phyloP scores from a whole-genome alignment of 2,329 filamentous ascomycete species.

The Aspergillus fischeri region DNA sequence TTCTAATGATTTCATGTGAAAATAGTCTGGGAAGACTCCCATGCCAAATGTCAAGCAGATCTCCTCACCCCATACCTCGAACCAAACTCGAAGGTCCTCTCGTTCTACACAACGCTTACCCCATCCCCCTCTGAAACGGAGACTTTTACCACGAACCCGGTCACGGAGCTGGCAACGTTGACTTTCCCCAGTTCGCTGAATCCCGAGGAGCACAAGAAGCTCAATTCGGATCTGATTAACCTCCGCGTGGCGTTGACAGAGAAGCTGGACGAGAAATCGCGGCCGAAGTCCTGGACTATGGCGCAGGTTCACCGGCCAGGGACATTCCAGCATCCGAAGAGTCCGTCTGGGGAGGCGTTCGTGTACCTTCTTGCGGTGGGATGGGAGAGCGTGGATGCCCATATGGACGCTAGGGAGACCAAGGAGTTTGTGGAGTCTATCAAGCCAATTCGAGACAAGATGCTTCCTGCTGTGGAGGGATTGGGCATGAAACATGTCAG shows the following conservation, averaged over 20 bases:
- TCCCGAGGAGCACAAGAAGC: conserved; percentile 21
- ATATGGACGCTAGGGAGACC: conserved; percentile 45
- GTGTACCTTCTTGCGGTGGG: conserved; percentile 50
- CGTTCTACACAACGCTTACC: conserved; percentile 29
- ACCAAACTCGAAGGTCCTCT: conserved; percentile 17
- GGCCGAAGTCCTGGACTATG: conserved; percentile 30
- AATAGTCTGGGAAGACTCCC: conserved; percentile 33
- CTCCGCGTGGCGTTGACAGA: conserved; percentile 36
- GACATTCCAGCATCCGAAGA: conserved; percentile 29
- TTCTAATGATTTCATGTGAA: not conserved
- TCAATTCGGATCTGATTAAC: conserved; percentile 31
- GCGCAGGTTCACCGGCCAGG: conserved; percentile 36
- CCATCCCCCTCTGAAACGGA: conserved; percentile 23
- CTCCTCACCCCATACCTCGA: conserved; percentile 24
- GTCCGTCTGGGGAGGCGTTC: conserved; percentile 39
- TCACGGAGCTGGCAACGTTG: conserved; percentile 48
- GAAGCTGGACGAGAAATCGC: conserved; percentile 24
- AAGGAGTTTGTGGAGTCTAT: conserved; percentile 43
- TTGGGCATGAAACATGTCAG: conserved; percentile 45
- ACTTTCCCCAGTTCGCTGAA: conserved; percentile 39
- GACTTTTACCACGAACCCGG: conserved; percentile 36
- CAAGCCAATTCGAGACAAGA: conserved; percentile 38
- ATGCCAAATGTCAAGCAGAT: conserved; percentile 16
- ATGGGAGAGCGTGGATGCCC: conserved; percentile 50
- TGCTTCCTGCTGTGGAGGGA: conserved; percentile 33